Evolutionary conservation across 2,329 filamentous ascomycete species (phyloP).

Genomic region (Penicillium sp.): DNA sequence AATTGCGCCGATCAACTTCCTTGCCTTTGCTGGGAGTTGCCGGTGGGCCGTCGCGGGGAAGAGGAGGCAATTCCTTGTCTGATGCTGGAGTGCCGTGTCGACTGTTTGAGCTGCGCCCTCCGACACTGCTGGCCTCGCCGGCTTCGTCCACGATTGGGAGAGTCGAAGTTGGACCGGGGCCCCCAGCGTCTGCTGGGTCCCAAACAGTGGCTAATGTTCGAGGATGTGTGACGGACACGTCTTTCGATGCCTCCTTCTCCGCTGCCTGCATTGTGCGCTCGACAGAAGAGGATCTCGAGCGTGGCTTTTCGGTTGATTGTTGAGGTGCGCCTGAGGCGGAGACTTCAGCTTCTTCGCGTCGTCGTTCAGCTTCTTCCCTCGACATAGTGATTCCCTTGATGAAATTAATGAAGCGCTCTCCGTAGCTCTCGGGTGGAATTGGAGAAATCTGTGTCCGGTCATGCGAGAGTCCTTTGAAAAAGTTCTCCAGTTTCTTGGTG

Average conservation of each 20-base stretch:
- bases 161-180: constrained; percentile 54
- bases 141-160: constrained; percentile 88
- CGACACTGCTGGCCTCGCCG: constrained; percentile 71
- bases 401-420: constrained; percentile 90
- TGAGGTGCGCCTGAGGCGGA: constrained; percentile 16
- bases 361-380: constrained; percentile 71
- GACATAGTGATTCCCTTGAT: constrained; percentile 90
- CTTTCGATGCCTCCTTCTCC: constrained; percentile 64
- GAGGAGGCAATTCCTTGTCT: constrained; percentile 35
- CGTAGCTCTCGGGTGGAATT: constrained; percentile 84
- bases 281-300: constrained; percentile 42
- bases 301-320: constrained; percentile 31
- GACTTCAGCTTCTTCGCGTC: constrained; percentile 32
- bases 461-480: constrained; percentile 89
- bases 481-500: constrained; percentile 92
- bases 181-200: constrained; percentile 57
- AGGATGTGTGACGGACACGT: constrained; percentile 61
- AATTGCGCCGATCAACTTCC: constrained; percentile 19
- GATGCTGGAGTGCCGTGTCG: constrained; percentile 27
- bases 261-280: constrained; percentile 58
- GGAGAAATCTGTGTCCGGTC: constrained; percentile 88
- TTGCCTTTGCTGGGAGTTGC: constrained; percentile 28
- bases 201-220: constrained; percentile 59
- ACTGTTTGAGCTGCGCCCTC: constrained; percentile 58
- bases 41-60: constrained; percentile 21